A percentile compares a stretch with the other conserved stretches of the same genome.
Conservation (phyloP, 306 rosid species). For the Inga leiocalycina region DNA sequence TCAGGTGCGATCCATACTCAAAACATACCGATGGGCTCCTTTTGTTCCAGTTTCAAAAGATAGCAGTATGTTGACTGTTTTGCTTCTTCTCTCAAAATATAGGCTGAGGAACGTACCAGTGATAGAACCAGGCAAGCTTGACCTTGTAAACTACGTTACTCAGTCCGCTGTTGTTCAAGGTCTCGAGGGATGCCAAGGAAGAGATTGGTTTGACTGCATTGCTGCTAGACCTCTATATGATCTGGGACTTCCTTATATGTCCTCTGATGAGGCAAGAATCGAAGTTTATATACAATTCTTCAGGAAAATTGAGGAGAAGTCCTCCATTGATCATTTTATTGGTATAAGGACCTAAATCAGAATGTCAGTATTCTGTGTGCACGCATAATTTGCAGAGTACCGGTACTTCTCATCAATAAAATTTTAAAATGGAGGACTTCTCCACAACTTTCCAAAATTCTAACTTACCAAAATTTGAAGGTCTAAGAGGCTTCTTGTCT, state of each 20-base stretch:
- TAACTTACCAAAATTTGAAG: constrained; percentile 21
- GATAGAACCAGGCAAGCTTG: constrained; percentile 71
- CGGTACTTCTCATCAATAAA: no score
- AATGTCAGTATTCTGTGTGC: no score
- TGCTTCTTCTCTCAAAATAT: constrained; percentile 87
- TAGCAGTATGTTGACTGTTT: constrained; percentile 75
- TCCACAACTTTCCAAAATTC: neutral
- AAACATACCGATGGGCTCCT: constrained; percentile 81
- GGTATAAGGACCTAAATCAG: no score
- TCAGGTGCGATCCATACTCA: constrained; percentile 74
- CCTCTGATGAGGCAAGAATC: constrained; percentile 59
- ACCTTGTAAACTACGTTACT: constrained; percentile 78
- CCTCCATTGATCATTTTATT: no score
- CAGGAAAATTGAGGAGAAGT: no score
- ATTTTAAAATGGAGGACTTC: no score
- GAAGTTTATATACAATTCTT: neutral
- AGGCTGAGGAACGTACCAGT: constrained; percentile 92
- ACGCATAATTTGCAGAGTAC: no score
- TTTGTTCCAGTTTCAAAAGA: constrained; percentile 72
- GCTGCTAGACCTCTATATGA: constrained; percentile 60
- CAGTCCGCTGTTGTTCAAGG: constrained; percentile 94
- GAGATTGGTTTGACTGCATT: constrained; percentile 89
- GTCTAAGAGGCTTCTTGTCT: constrained; percentile 10
- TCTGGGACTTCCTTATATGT: constrained; percentile 89
- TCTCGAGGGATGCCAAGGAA: constrained; percentile 63